Conservation (phyloP, 345 rosid genomes). For the Eucalyptus shirleyi region DNA sequence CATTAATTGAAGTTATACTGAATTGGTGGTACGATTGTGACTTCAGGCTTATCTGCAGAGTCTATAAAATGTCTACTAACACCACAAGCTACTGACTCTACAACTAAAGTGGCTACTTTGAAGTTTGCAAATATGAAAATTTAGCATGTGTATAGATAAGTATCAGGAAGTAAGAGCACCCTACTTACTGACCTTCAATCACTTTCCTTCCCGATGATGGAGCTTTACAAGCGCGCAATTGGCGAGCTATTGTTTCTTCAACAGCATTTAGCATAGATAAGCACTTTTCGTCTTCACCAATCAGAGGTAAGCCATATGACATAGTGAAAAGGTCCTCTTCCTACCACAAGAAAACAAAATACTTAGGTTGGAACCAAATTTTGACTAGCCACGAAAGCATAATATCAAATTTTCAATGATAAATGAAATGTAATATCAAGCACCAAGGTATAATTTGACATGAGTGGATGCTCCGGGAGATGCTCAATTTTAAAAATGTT, state of each 20-base stretch:
- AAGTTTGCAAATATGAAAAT: background rate
- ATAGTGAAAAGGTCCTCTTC: conserved; percentile 93
- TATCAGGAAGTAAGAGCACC: conserved; percentile 3
- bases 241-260: conserved; percentile 84
- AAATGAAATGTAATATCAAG: background rate
- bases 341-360: conserved; percentile 14
- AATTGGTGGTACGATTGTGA: background rate
- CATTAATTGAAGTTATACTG: background rate
- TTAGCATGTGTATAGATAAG: background rate
- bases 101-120: background rate
- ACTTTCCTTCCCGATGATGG: conserved; percentile 41
- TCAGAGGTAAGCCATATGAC: conserved; percentile 85
- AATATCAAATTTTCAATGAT: background rate
- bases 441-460: background rate
- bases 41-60: background rate
- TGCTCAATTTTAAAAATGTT: background rate
- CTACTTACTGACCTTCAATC: conserved; percentile 29
- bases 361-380: background rate
- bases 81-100: background rate
- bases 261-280: conserved; percentile 74
- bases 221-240: conserved; percentile 82
- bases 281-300: conserved; percentile 78
- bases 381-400: background rate
- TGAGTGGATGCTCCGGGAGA: background rate
- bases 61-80: background rate